phyloP scores from a whole-genome alignment of 768 basidiomycete species.

The Gautieria morchelliformis region DNA sequence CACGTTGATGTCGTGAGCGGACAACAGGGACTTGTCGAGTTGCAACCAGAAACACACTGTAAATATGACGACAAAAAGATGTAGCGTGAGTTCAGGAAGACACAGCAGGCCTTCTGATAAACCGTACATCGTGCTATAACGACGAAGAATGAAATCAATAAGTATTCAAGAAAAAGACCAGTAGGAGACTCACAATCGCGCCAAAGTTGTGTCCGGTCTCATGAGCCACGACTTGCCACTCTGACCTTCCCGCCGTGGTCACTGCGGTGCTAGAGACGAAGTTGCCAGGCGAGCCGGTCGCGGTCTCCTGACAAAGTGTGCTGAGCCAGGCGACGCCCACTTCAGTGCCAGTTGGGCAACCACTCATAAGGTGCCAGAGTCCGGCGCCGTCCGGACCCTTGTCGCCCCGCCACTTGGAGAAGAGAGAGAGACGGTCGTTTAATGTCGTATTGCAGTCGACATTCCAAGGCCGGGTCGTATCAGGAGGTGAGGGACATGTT shows the following conservation, averaged over 20 bases:
- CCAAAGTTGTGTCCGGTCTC: slow-evolving; percentile 87
- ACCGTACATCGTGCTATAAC: slow-evolving; percentile 46
- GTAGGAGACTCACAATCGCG: slow-evolving; percentile 53
- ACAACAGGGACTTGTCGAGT: slow-evolving; percentile 51
- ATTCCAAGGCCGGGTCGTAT: slow-evolving; percentile 63
- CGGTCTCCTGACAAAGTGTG: slow-evolving; percentile 54
- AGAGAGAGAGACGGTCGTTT: slow-evolving; percentile 63
- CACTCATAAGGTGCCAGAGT: slow-evolving; percentile 85
- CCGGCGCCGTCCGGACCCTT: slow-evolving; percentile 68
- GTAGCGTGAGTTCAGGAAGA: background rate
- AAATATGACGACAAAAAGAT: slow-evolving; percentile 1
- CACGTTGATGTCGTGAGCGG: slow-evolving; percentile 53
- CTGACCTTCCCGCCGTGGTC: slow-evolving; percentile 63
- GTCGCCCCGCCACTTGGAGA: slow-evolving; percentile 73
- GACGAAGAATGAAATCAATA: background rate
- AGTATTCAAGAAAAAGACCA: background rate
- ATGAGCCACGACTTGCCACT: slow-evolving; percentile 79
- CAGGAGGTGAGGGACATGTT: slow-evolving; percentile 49
- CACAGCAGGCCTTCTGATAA: slow-evolving; percentile 3
- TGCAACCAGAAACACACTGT: slow-evolving; percentile 61
- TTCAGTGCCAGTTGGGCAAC: slow-evolving; percentile 71
- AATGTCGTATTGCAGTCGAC: slow-evolving; percentile 54
- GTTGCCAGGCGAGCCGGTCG: slow-evolving; percentile 35
- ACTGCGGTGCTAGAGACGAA: slow-evolving; percentile 76
- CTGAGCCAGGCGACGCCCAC: slow-evolving; percentile 86